Evolutionary conservation across 2,329 filamentous ascomycete genomes (phyloP), one percentile per base, ranked within the genome.

Genomic region (Claviceps sp.): DNA sequence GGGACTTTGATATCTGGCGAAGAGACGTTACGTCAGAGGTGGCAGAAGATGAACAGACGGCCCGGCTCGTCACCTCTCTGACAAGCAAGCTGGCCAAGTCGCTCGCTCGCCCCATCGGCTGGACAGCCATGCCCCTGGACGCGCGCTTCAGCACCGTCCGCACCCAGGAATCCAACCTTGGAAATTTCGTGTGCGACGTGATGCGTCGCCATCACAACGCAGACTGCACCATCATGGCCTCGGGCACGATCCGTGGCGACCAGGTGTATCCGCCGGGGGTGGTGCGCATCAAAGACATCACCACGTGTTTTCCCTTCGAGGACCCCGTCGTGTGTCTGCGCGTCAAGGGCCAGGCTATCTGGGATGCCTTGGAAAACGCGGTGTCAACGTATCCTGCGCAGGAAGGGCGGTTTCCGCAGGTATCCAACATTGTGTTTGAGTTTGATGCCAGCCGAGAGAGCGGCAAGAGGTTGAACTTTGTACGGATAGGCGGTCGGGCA

Each of bases 301-400:
- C 89, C 53, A 86, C 87, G 49, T 95, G 88, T 62, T 95, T 95
- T 58, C 90, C 90, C 0, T 95, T 96, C 59, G 89, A 95, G 63
- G 89, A 95, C 57, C 89, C 89, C 0, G 85, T 90, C 1, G 84
- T 95, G 0, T 80, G 94, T 4, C 72, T 95, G 54, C 78, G 77
- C 38, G 75, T 89, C 4, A 81, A 73, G 0, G 90, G 90, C 0
- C 73, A 80, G 59, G 85, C 83, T 1, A 80, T 96, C 37, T 73
- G 83, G 60, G 83, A 81, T n/a, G 89, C 89, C 0, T 67, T 95
- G 2, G 89, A 95, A 65, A 95, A 95, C 59, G 81, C 84, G 0
- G 82, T 96, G 0, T 84, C 82, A 43, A 77, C 81, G 59, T 87
- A 93, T 56, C 90, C 89, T 0, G 87, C 89, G 0, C 74, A 91